Base-by-base conservation (phyloP, 2,329 filamentous ascomycete species). In the Anthostomella pinea region DNA sequence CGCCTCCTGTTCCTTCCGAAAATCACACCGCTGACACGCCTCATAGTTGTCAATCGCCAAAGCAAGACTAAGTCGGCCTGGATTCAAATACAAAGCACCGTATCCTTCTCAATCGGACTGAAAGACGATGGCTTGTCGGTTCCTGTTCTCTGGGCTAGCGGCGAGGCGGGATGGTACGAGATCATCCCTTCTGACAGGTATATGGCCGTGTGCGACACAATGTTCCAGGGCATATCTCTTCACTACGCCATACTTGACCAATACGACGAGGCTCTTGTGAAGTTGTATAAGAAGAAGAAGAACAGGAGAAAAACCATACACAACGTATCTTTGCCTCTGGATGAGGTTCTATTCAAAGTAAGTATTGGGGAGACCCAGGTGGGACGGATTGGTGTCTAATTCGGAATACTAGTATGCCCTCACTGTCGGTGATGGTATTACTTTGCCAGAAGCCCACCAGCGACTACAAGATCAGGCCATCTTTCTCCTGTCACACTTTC, bases 91-190 rank as follows among this genome's bases (percentile, higher is more conserved):
- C 60, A 66, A n/a, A 63, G 69, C 21, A 69, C 67, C 16, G 45
- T 48, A 3, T 52, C 56, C 20, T 79, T 75, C 51, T 75, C 79
- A 9, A 77, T 83, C 20, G 75, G 74, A 30, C 63, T 65, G 27
- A 63, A 64, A 17, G 56, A 66, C 10, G 71, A 75, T 33, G 70
- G 70, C 1, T 65, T 69, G 15, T 67, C 75, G 0, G 66, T 69
- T 13, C 69, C 76, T 4, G 67, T 75, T n/a, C 65, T 85, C 19
- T 88, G 84, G 84, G 79, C 82, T 1, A 67, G 71, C 19, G 80
- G 80, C 23, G 58, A 67, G 35, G 73, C 79, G 9, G 83, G 82
- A 28, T 87, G 83, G 81, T 87, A 79, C 54, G 75, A 82, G 52
- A 71, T 88, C 26, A 66, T 66, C 20, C 82, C 85, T 1, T 66